Evolutionary conservation across 1,139 yeast species (phyloP), one percentile per base, ranked within the genome.

Genomic region (Diutina scorzettiae): DNA sequence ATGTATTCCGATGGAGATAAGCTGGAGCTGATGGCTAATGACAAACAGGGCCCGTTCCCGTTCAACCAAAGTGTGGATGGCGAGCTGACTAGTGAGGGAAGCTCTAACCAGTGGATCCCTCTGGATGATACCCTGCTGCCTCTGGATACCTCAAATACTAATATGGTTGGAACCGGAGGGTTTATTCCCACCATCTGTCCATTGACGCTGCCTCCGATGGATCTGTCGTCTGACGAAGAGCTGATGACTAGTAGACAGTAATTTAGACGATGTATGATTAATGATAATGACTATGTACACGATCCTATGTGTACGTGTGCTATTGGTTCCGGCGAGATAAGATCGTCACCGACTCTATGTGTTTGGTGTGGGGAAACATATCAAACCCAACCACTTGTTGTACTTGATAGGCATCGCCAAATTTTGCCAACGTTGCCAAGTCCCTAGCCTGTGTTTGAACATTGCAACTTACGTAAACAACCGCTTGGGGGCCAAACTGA

Each of bases 371-470:
- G 1, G 74, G 73, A 43, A 68, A 69, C 52, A 69, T 69, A 48
- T 69, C 74, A 50, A 67, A 69, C 3, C 73, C 74, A 1, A 53
- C 53, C 3, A 69, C 53, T 5, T 60, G 60, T 44, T 53, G 53
- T 3, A 69, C 56, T 32, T 45, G 53, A 43, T 69, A 69, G 20
- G 53, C 46, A 2, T 41, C 41, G 46, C 58, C 64, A 19, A 65
- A 45, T 4, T 50, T 47, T 42, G 53, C 51, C 36, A 69, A 60
- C 18, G 46, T 50, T 1, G 59, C 52, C 44, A 69, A 53, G 47
- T 69, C 74, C 45, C 73, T 54, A 2, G 74, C 74, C 44, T 69
- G 74, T 0, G 73, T 64, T 48, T 66, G 66, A 0, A 65, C 73
- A 50, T 69, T 68, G 49, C 74, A 69, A 48, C 73, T 68, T 6